Evolutionary conservation across 805 yeast species (phyloP).

Genomic region (Nadsonia fulvescens): DNA sequence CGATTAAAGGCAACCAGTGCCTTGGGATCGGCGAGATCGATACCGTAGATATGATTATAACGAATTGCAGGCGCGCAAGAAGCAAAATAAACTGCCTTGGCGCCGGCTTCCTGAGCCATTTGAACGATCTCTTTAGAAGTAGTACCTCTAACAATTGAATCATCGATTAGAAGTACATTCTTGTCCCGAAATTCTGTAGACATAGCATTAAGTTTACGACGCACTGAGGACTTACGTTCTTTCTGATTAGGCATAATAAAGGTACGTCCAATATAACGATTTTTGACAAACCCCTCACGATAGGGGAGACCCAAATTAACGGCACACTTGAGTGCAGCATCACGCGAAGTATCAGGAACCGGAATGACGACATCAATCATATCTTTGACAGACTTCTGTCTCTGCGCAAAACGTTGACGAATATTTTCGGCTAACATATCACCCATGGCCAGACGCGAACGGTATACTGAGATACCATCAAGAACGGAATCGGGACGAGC

Average conservation of each 20-base stretch:
- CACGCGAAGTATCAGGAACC: constrained; percentile 96
- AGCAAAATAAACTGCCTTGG: constrained; percentile 84
- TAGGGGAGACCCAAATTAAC: constrained; percentile 64
- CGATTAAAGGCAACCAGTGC: constrained; percentile 81
- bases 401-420: constrained; percentile 23
- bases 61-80: constrained; percentile 96
- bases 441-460: constrained; percentile 89
- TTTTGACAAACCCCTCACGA: constrained; percentile 94
- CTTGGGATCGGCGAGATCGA: constrained; percentile 87
- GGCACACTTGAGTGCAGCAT: constrained; percentile 85
- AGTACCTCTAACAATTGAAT: constrained; percentile 94
- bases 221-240: constrained; percentile 82
- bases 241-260: constrained; percentile 97
- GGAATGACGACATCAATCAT: constrained; percentile 92
- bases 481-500: constrained; percentile 93
- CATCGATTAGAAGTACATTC: constrained; percentile 82
- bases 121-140: constrained; percentile 90
- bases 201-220: constrained; percentile 94
- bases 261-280: constrained; percentile 92
- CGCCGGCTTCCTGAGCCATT: constrained; percentile 98
- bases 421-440: constrained; percentile 67
- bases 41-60: constrained; percentile 90
- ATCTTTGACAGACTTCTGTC: constrained; percentile 29
- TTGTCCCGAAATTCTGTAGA: constrained; percentile 74
- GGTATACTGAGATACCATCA: constrained; percentile 96